Percentiles rank a stretch among this genome's conserved stretches.
Evolutionary conservation across 768 basidiomycete species (phyloP).

Genomic region (Mycena haematopus): DNA sequence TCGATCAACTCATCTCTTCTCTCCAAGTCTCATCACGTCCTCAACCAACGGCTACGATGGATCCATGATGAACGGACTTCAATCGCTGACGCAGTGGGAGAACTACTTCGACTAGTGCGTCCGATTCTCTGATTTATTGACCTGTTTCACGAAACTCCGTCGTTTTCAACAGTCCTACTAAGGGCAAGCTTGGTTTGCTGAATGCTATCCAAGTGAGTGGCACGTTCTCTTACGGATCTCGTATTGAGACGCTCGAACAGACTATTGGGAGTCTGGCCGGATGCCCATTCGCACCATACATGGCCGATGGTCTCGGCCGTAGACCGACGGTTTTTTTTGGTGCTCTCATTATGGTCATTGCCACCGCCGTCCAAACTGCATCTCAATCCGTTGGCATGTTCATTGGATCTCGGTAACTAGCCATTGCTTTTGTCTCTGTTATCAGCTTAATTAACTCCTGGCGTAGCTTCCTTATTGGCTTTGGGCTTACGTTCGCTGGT

Average conservation of each 20-base stretch:
- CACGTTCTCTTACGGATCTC: background rate
- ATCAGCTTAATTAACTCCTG: too few relatives aligned
- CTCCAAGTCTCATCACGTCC: constrained; percentile 65
- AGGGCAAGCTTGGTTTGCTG: constrained; percentile 40
- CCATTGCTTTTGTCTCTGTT: too few relatives aligned
- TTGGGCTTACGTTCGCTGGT: constrained; percentile 76
- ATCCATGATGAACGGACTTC: constrained; percentile 82
- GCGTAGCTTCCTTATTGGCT: constrained; percentile 69
- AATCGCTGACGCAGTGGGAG: constrained; percentile 69
- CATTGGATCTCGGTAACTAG: constrained; percentile 76
- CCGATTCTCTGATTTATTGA: too few relatives aligned
- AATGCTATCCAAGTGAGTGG: constrained; percentile 62
- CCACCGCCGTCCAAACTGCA: constrained; percentile 71
- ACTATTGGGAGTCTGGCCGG: constrained; percentile 74
- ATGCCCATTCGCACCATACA: constrained; percentile 71
- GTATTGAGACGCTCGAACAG: constrained; percentile 40
- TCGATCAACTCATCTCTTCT: too few relatives aligned
- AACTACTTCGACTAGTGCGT: constrained; percentile 60
- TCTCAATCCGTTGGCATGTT: constrained; percentile 77
- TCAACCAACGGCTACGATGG: constrained; percentile 80
- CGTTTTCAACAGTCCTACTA: too few relatives aligned
- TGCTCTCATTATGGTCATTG: constrained; percentile 72
- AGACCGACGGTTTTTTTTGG: constrained; percentile 70
- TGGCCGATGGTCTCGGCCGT: constrained; percentile 49
- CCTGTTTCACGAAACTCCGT: too few relatives aligned